These are phyloP conservation scores for Colletotrichum abscissum DNA, from an alignment of 2,329 filamentous ascomycete genomes.

Conservation along the genomic window DNA sequence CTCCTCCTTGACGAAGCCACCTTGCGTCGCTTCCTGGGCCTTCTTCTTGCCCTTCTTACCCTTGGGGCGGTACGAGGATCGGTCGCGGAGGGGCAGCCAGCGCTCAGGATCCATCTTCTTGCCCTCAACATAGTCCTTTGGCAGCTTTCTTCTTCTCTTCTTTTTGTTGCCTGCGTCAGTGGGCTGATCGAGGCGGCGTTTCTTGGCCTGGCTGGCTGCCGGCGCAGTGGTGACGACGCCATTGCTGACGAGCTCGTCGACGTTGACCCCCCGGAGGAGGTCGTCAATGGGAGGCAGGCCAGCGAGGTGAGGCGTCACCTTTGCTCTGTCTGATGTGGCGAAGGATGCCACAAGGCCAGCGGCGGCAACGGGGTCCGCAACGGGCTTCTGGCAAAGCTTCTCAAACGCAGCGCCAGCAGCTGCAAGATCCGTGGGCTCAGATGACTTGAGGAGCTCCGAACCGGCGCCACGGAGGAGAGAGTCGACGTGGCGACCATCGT, in stretches of 20 bases:
- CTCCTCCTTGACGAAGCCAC: constrained; percentile 82
- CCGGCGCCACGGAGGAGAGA: constrained; percentile 85
- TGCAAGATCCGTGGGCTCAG: constrained; percentile 73
- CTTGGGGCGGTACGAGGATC: constrained; percentile 89
- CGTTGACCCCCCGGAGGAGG: constrained; percentile 71
- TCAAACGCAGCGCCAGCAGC: constrained; percentile 84
- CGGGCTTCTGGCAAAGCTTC: constrained; percentile 73
- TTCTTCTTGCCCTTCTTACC: constrained; percentile 93
- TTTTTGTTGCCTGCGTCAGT: constrained; percentile 46
- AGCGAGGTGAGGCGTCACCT: constrained; percentile 64
- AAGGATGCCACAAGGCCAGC: constrained; percentile 90
- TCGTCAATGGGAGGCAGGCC: constrained; percentile 71
- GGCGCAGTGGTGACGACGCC: constrained; percentile 68
- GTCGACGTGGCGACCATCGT: constrained; percentile 56
- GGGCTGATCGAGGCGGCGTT: constrained; percentile 53
- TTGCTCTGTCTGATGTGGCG: constrained; percentile 69
- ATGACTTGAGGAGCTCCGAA: constrained; percentile 82
- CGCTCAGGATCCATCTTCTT: constrained; percentile 90
- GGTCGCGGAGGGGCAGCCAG: constrained; percentile 91
- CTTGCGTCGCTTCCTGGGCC: constrained; percentile 83
- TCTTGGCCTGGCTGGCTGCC: constrained; percentile 55
- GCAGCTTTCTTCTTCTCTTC: constrained; percentile 71
- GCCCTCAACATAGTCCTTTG: constrained; percentile 79
- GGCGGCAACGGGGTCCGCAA: constrained; percentile 75
- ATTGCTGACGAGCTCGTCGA: constrained; percentile 70